A percentile compares a stretch with the other conserved stretches of the same genome.
phyloP scores from a whole-genome alignment of 1,284 basidiomycete species.

The Schizophyllum commune region DNA sequence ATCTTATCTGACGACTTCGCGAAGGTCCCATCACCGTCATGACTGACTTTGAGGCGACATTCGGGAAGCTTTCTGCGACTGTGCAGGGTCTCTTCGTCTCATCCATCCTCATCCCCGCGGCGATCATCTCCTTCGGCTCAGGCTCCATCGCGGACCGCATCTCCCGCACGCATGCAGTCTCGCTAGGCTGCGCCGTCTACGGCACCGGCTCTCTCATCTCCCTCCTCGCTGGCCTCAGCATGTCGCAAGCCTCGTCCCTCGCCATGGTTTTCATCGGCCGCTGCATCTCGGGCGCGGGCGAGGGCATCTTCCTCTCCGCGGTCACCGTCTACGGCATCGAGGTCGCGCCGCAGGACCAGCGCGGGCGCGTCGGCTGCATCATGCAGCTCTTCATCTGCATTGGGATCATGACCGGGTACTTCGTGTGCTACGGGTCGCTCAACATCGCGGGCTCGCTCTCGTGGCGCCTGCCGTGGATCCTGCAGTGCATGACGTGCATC shows the following conservation, averaged over 20 bases:
- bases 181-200: slow-evolving; percentile 25
- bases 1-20: not conserved
- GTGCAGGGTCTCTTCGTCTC: slow-evolving; percentile 17
- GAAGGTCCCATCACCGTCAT: slow-evolving; percentile 17
- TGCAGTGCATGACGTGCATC: slow-evolving; percentile 32
- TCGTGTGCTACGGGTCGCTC: slow-evolving; percentile 40
- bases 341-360: slow-evolving; percentile 32
- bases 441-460: slow-evolving; percentile 29
- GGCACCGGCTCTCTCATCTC: slow-evolving; percentile 29
- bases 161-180: slow-evolving; percentile 19
- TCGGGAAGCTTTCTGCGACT: slow-evolving; percentile 13
- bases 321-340: slow-evolving; percentile 40
- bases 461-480: slow-evolving; percentile 40
- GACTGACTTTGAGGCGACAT: slow-evolving; percentile 15
- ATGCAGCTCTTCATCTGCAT: slow-evolving; percentile 32
- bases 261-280: slow-evolving; percentile 36
- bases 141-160: slow-evolving; percentile 26
- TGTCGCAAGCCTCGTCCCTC: not conserved
- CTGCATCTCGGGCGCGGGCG: slow-evolving; percentile 37
- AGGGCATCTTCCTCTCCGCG: slow-evolving; percentile 37
- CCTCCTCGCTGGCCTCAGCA: slow-evolving; percentile 9
- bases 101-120: not conserved
- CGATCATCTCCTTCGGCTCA: not conserved
- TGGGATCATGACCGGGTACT: slow-evolving; percentile 34
- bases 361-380: slow-evolving; percentile 35